Percentiles rank a stretch among this genome's conserved stretches.
These are phyloP conservation scores for Chloranthus sessilifolius DNA, from an alignment of 164 flowering plant species.

Conservation along the genomic window DNA sequence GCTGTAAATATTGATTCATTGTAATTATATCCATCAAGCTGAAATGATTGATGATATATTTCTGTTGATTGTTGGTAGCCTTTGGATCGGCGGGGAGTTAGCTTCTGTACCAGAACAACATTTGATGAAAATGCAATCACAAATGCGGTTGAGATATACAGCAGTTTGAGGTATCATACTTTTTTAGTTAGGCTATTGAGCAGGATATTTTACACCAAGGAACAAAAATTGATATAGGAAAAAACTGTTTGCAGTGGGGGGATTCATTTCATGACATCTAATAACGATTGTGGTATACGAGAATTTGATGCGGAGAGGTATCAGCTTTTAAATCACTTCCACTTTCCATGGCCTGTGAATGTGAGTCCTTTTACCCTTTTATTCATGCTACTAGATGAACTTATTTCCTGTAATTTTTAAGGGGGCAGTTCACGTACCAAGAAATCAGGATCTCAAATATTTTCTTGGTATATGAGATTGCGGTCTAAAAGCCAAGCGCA, in stretches of 20 bases:
- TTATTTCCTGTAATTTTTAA: background rate
- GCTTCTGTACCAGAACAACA: constrained; percentile 62
- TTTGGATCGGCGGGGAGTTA: constrained; percentile 52
- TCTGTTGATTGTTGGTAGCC: constrained; percentile 25
- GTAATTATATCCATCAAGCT: no score
- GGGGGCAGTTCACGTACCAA: no score
- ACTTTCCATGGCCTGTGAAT: constrained; percentile 73
- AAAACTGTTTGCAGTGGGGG: constrained; percentile 42
- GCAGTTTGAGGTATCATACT: constrained; percentile 39
- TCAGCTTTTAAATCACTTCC: constrained; percentile 55
- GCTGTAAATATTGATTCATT: no score
- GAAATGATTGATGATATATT: no score
- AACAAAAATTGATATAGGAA: constrained; percentile 1
- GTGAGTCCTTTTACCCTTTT: constrained; percentile 48
- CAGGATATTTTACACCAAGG: background rate
- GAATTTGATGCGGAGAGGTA: constrained; percentile 61
- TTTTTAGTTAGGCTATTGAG: background rate
- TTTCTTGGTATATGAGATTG: background rate
- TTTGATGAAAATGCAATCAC: constrained; percentile 63
- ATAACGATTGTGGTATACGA: constrained; percentile 63
- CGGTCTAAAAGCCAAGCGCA: background rate
- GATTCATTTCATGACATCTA: constrained; percentile 55
- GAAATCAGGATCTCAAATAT: no score
- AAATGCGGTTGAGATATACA: constrained; percentile 67
- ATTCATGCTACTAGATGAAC: background rate